Evolutionary conservation across 352 stramenopile genomes (phyloP).

Genomic region (Globisporangium okanoganense): DNA sequence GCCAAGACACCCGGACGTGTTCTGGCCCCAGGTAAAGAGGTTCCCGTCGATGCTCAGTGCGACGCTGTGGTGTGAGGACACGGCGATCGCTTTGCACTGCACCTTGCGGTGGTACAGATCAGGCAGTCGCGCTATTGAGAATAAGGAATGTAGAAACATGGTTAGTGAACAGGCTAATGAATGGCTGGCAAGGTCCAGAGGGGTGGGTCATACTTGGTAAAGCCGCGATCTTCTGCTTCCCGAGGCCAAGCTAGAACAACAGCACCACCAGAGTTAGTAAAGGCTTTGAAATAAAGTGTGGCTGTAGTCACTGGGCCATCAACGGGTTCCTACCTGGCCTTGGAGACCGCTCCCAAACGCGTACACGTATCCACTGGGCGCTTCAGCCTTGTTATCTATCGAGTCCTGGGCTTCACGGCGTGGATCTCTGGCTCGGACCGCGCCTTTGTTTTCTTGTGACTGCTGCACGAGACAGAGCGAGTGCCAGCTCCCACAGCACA

Average conservation of each 20-base stretch:
- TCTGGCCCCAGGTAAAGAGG: constrained; percentile 75
- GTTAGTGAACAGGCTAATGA: neutral
- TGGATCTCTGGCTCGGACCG: neutral
- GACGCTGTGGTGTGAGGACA: constrained; percentile 55
- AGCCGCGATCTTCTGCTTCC: constrained; percentile 59
- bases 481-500: constrained; percentile 65
- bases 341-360: constrained; percentile 66
- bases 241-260: constrained; percentile 50
- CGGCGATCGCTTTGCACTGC: constrained; percentile 40
- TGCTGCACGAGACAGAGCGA: constrained; percentile 52
- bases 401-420: neutral
- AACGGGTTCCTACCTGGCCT: constrained; percentile 35
- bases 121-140: constrained; percentile 41
- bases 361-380: constrained; percentile 45
- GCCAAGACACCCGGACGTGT: constrained; percentile 51
- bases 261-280: neutral
- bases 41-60: constrained; percentile 49
- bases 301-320: too few species aligned
- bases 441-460: constrained; percentile 2
- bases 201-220: constrained; percentile 44
- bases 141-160: neutral
- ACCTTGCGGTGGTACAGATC: constrained; percentile 47
- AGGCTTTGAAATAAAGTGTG: too few species aligned
- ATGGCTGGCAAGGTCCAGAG: too few species aligned
- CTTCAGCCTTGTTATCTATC: neutral